phyloP scores from a whole-genome alignment of 129 eudicot species.

The Scalesia atractyloides region DNA sequence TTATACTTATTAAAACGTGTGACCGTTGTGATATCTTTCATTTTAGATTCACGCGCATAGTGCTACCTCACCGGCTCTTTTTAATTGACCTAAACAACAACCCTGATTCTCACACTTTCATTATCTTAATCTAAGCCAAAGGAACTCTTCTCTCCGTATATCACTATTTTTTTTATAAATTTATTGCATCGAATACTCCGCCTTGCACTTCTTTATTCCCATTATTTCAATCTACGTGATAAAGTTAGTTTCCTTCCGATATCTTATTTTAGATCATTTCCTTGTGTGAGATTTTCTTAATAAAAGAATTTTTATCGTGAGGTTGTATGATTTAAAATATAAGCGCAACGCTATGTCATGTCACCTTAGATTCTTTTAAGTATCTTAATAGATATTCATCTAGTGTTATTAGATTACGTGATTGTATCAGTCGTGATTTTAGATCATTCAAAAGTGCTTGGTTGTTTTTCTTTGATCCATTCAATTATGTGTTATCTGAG shows the following conservation, averaged over 20 bases:
- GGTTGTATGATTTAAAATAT: too few species aligned
- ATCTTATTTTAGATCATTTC: neutral
- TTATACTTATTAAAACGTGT: too few species aligned
- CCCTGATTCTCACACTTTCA: neutral
- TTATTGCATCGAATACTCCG: neutral
- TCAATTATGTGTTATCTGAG: neutral
- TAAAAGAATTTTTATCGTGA: neutral
- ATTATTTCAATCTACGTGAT: too few species aligned
- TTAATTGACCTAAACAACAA: neutral
- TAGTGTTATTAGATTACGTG: neutral
- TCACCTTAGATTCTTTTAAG: neutral
- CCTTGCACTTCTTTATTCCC: too few species aligned
- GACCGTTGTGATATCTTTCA: neutral
- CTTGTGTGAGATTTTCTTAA: neutral
- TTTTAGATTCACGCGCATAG: neutral
- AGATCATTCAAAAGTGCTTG: neutral
- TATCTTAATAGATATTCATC: neutral
- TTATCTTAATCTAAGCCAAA: neutral
- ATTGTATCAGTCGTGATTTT: neutral
- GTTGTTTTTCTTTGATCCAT: neutral
- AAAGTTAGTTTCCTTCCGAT: neutral
- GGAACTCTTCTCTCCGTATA: neutral
- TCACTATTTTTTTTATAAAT: neutral
- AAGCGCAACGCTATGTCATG: neutral
- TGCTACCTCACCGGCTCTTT: neutral